Conservation (phyloP, 495 filamentous ascomycete species). For the Hypoxylon trugodes region DNA sequence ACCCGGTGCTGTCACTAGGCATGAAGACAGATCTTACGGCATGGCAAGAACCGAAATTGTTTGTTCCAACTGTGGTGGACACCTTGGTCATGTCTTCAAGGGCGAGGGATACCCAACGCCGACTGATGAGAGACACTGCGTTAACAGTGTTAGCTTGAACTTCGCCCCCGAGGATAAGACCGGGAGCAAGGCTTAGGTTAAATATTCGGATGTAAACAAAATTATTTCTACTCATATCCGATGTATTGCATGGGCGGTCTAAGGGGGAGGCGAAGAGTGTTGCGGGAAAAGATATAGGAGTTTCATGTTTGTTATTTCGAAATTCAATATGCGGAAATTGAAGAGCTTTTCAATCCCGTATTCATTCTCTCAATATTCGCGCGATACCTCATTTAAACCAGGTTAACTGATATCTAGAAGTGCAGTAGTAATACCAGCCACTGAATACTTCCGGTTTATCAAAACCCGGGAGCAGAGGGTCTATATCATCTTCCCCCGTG, state of each 20-base stretch:
- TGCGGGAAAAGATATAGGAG: too few relatives aligned
- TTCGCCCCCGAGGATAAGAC: constrained; percentile 70
- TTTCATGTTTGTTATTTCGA: too few relatives aligned
- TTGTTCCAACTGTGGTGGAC: constrained; percentile 91
- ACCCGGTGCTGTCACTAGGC: constrained; percentile 84
- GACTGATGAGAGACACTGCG: constrained; percentile 96
- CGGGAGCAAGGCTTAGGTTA: constrained; percentile 35
- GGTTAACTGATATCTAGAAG: too few relatives aligned
- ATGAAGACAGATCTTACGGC: constrained; percentile 78
- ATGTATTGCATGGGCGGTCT: too few relatives aligned
- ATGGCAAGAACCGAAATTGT: constrained; percentile 93
- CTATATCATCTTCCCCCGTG: constrained; percentile 43
- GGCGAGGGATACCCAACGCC: constrained; percentile 90
- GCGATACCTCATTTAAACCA: too few relatives aligned
- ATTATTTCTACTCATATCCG: neutral
- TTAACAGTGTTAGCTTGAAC: constrained; percentile 91
- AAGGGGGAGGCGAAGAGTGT: too few relatives aligned
- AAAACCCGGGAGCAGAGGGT: constrained; percentile 48
- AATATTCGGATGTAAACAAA: constrained; percentile 17
- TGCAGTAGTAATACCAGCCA: too few relatives aligned
- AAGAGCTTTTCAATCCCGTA: too few relatives aligned
- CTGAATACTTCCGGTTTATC: constrained; percentile 43
- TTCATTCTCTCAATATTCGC: too few relatives aligned
- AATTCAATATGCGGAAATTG: too few relatives aligned
- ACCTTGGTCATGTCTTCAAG: constrained; percentile 97